phyloP scores from a whole-genome alignment of 2,329 filamentous ascomycete species.

The Onygenales sp. region DNA sequence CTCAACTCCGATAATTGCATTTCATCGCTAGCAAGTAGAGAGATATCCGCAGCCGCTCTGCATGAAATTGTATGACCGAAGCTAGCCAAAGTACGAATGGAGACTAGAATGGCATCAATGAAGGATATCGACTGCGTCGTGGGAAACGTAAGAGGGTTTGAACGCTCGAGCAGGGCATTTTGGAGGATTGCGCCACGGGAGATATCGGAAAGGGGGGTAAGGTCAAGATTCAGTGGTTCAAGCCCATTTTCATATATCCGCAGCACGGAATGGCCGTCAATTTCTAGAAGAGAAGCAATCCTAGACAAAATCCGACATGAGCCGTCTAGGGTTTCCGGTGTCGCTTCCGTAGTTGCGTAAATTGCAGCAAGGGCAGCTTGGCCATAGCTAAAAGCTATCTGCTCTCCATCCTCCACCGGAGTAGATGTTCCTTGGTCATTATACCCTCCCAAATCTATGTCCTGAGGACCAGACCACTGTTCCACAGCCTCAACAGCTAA shows the following conservation, averaged over 20 bases:
- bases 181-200: slow-evolving; percentile 32
- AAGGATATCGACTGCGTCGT: slow-evolving; percentile 30
- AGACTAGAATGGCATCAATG: slow-evolving; percentile 31
- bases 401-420: slow-evolving; percentile 33
- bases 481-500: slow-evolving; percentile 42
- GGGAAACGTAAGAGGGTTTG: slow-evolving; percentile 34
- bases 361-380: slow-evolving; percentile 52
- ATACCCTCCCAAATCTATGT: slow-evolving; percentile 50
- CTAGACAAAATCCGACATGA: slow-evolving; percentile 42
- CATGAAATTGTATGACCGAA: slow-evolving; percentile 30
- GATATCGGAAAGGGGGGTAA: slow-evolving; percentile 25
- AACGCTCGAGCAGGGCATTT: slow-evolving; percentile 28
- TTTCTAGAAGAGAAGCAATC: slow-evolving; percentile 41
- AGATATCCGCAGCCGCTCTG: slow-evolving; percentile 37
- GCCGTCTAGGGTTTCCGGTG: slow-evolving; percentile 35
- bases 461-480: slow-evolving; percentile 51
- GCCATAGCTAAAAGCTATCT: slow-evolving; percentile 37
- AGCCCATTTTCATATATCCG: slow-evolving; percentile 11
- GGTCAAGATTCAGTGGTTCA: slow-evolving; percentile 23
- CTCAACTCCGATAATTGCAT: slow-evolving; percentile 46
- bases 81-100: slow-evolving; percentile 28
- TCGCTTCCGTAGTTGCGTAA: slow-evolving; percentile 43
- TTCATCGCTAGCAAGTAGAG: slow-evolving; percentile 42
- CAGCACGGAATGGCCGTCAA: slow-evolving; percentile 36
- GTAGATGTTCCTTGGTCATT: slow-evolving; percentile 29